phyloP scores from a whole-genome alignment of 1,139 yeast genomes.

The Blastobotrys petasosporus region DNA sequence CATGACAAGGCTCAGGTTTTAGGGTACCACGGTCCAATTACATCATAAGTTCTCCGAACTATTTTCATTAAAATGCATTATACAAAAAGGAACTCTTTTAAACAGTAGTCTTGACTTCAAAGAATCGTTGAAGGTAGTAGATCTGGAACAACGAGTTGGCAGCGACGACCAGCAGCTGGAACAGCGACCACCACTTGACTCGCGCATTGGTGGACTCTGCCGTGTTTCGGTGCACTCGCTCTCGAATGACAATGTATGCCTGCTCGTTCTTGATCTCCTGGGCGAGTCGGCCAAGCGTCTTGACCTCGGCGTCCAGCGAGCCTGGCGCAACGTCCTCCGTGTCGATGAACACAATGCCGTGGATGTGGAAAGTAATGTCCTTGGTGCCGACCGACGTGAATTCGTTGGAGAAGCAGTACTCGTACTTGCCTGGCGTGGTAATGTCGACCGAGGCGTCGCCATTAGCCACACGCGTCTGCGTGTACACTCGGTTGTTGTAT shows the following conservation, averaged over 20 bases:
- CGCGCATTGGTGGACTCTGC: conserved; percentile 96
- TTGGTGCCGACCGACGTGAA: conserved; percentile 64
- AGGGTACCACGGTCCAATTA: too few species aligned
- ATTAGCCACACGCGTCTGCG: conserved; percentile 58
- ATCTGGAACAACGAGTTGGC: conserved; percentile 88
- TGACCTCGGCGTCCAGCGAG: conserved; percentile 79
- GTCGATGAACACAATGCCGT: conserved; percentile 86
- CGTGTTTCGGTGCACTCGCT: conserved; percentile 95
- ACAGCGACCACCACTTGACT: conserved; percentile 96
- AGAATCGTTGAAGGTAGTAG: conserved; percentile 86
- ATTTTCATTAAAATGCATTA: background rate
- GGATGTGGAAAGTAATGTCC: conserved; percentile 93
- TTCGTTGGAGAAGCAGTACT: conserved; percentile 90
- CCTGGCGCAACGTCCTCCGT: conserved; percentile 76
- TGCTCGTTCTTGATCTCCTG: conserved; percentile 84
- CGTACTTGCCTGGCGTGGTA: conserved; percentile 62
- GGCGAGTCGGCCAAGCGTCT: conserved; percentile 67
- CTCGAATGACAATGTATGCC: conserved; percentile 88
- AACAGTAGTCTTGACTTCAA: conserved; percentile 87
- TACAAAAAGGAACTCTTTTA: conserved; percentile 33
- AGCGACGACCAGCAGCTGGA: conserved; percentile 82
- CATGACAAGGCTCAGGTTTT: background rate
- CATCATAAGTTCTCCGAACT: background rate
- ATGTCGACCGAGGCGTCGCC: conserved; percentile 75
- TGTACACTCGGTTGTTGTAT: conserved; percentile 47